phyloP scores from a whole-genome alignment of 2,329 filamentous ascomycete genomes.

The Hysterium pulicare region DNA sequence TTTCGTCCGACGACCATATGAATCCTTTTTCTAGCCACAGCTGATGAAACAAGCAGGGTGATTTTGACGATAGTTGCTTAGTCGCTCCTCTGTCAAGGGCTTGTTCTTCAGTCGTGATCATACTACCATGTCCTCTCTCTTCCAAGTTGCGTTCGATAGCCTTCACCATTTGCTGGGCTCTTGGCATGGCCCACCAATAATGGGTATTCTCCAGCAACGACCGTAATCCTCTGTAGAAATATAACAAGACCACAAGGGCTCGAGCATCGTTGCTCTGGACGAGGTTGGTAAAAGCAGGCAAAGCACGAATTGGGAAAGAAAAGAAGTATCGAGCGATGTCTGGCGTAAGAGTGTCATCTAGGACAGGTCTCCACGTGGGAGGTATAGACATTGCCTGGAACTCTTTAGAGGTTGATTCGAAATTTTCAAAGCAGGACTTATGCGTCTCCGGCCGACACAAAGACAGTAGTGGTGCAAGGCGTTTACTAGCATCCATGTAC shows the following conservation, averaged over 20 bases:
- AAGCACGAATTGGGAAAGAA: conserved; percentile 1
- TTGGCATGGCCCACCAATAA: conserved; percentile 1
- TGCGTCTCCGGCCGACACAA: neutral
- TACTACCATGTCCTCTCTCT: neutral
- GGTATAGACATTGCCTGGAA: neutral
- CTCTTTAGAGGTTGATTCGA: neutral
- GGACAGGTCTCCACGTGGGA: neutral
- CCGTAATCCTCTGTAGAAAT: neutral
- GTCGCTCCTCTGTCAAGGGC: no score
- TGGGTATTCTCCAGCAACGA: neutral
- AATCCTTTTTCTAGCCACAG: no score
- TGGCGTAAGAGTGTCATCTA: neutral
- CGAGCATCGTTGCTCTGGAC: conserved; percentile 1
- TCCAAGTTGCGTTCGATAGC: neutral
- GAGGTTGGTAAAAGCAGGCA: neutral
- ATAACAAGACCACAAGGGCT: conserved; percentile 1
- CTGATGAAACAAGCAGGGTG: no score
- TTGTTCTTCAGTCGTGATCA: neutral
- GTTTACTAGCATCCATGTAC: neutral
- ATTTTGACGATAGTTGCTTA: no score
- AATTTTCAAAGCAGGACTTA: neutral
- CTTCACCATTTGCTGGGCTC: conserved; percentile 1
- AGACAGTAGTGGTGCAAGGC: neutral
- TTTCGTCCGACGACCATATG: no score
- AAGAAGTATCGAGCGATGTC: conserved; percentile 2